Evolutionary conservation across 2,329 filamentous ascomycete genomes (phyloP), one percentile per base, ranked within the genome.

Genomic region (Volutella citrinella): DNA sequence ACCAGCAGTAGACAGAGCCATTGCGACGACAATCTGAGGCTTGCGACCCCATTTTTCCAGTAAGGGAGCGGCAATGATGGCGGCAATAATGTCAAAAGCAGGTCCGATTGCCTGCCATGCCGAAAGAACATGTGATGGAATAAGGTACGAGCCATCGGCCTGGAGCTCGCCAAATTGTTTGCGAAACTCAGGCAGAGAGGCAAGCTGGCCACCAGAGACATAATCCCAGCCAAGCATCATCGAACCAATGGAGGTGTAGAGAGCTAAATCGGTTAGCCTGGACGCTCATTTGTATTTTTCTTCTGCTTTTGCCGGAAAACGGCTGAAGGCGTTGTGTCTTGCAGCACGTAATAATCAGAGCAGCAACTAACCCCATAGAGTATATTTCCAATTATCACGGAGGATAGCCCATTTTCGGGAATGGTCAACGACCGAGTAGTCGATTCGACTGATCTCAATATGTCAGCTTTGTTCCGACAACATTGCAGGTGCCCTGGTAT

Each of bases 11-110:
- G 56, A 57, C 7, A 57, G 38, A 17, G 53, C 7, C 6, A 45
- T 34, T 9, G 52, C 54, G 17, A 45, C 40, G 6, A 59, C 23
- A 14, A 54, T 56, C 4, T 41, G 40, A n/a, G 42, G 43, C 42
- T 59, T 60, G 10, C 57, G 52, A 3, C 57, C 58, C 27, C 45
- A 57, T 22, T 44, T 56, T 38, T 61, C 57, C 19, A 61, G 44
- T 3, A 60, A 36, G 3, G 54, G 55, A 6, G 46, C 57, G 13
- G 43, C 43, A 26, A 59, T 48, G 19, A 54, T 42, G 6, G 51
- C 39, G 10, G 51, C 45, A 21, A 56, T 32, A 14, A 55, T 40
- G n/a, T 56, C 50, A n/a, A 36, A 32, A 16, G 43, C 55, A 6
- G 51, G 48, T n/a, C 41, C 51, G 27, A 57, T 57, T 13, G 57